Evolutionary conservation across 495 filamentous ascomycete species (phyloP).

Genomic region (Penicillium daleae): DNA sequence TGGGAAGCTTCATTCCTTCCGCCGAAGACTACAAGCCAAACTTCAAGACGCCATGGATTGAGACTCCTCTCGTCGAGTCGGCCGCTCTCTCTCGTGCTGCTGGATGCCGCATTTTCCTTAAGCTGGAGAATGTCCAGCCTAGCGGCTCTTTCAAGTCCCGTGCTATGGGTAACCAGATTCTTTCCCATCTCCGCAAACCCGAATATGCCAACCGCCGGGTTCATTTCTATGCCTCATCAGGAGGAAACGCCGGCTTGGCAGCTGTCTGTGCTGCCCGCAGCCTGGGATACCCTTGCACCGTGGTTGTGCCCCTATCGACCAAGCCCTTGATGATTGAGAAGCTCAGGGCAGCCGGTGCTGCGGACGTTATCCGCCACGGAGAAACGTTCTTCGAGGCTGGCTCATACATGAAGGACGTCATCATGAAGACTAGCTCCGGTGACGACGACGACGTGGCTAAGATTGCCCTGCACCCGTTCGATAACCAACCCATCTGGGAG

Average conservation of each 20-base stretch:
- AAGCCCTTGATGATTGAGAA: constrained; percentile 73
- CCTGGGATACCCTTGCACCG: constrained; percentile 74
- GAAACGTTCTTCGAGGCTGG: constrained; percentile 79
- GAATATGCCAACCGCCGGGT: constrained; percentile 42
- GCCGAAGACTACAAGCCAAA: constrained; percentile 38
- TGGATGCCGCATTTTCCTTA: constrained; percentile 83
- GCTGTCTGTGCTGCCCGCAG: constrained; percentile 76
- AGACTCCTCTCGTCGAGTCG: constrained; percentile 74
- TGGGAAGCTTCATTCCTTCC: constrained; percentile 40
- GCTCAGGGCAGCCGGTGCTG: constrained; percentile 68
- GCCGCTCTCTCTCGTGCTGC: constrained; percentile 68
- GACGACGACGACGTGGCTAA: constrained; percentile 65
- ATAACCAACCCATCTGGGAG: constrained; percentile 83
- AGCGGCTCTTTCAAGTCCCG: constrained; percentile 94
- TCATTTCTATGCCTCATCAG: constrained; percentile 88
- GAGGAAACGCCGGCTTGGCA: constrained; percentile 91
- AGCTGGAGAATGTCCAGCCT: constrained; percentile 92
- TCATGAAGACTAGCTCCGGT: constrained; percentile 52
- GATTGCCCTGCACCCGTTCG: constrained; percentile 79
- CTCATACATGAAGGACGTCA: constrained; percentile 62
- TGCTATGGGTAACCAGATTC: constrained; percentile 82
- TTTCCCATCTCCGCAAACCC: constrained; percentile 54
- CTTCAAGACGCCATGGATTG: constrained; percentile 63
- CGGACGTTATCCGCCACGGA: constrained; percentile 71
- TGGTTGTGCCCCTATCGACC: constrained; percentile 76